Percentiles rank a stretch among this genome's conserved stretches.
Evolutionary conservation across 1,284 basidiomycete genomes (phyloP).

Genomic region (Kalmanozyma brasiliensis): DNA sequence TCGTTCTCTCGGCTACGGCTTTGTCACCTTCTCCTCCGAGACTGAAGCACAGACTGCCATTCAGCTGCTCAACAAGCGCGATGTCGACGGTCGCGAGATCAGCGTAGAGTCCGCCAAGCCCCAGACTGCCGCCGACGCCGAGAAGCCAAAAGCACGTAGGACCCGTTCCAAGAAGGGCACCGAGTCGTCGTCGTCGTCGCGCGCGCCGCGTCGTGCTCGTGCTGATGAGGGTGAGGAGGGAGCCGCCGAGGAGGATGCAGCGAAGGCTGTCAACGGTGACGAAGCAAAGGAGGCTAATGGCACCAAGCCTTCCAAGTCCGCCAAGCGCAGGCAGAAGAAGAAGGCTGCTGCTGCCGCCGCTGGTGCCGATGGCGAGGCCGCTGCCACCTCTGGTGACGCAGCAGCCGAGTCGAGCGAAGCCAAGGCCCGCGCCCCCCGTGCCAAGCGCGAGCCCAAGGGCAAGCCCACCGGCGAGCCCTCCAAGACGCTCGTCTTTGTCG

Average conservation of each 20-base stretch:
- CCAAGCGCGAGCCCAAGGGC: slow-evolving; percentile 48
- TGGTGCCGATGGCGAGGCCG: slow-evolving; percentile 28
- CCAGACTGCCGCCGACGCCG: slow-evolving; percentile 40
- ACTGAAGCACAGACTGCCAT: slow-evolving; percentile 59
- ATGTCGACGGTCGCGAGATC: slow-evolving; percentile 62
- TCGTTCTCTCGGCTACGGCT: slow-evolving; percentile 64
- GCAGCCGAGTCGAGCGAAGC: slow-evolving; percentile 25
- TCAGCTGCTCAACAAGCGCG: slow-evolving; percentile 58
- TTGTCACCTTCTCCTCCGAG: slow-evolving; percentile 61
- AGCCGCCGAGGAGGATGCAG: slow-evolving; percentile 45
- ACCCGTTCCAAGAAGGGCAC: slow-evolving; percentile 31
- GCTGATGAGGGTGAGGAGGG: slow-evolving; percentile 61
- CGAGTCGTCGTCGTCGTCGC: slow-evolving; percentile 28
- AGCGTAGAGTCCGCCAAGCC: slow-evolving; percentile 63
- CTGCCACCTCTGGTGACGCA: slow-evolving; percentile 16
- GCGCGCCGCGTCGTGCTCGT: slow-evolving; percentile 51
- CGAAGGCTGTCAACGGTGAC: slow-evolving; percentile 28
- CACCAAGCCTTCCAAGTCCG: slow-evolving; percentile 47
- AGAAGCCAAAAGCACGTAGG: slow-evolving; percentile 28
- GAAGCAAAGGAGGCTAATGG: slow-evolving; percentile 19
- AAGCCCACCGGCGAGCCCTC: slow-evolving; percentile 56
- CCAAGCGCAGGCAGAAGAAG: slow-evolving; percentile 52
- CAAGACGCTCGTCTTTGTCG: slow-evolving; percentile 62
- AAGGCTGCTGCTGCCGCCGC: slow-evolving; percentile 43
- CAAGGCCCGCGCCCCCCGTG: slow-evolving; percentile 32